These are phyloP conservation scores for Lichtheimia hyalospora DNA, from an alignment of 371 early-diverging fungal species.

Conservation along the genomic window DNA sequence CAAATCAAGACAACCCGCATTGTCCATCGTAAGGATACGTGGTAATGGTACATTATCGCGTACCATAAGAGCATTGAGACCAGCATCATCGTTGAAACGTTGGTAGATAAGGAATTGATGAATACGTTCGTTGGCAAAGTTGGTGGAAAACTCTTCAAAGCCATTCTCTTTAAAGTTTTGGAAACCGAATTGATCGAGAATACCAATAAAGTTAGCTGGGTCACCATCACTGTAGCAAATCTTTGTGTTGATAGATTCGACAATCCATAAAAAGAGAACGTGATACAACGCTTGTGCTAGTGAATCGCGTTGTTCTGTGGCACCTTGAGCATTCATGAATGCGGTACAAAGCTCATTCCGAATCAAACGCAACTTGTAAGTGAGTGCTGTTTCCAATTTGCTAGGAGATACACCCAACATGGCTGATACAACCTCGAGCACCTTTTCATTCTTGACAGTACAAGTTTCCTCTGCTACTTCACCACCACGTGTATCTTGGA, in stretches of 20 bases:
- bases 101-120: conserved; percentile 68
- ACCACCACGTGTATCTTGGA: conserved; percentile 46
- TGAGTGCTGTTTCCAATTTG: conserved; percentile 62
- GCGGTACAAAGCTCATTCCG: conserved; percentile 66
- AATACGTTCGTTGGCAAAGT: conserved; percentile 87
- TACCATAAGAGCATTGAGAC: conserved; percentile 46
- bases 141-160: conserved; percentile 79
- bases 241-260: conserved; percentile 42
- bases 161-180: conserved; percentile 42
- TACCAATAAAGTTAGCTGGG: conserved; percentile 74
- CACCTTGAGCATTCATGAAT: conserved; percentile 59
- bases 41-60: conserved; percentile 50
- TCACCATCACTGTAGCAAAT: conserved; percentile 48
- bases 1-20: conserved; percentile 50
- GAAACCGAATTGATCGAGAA: conserved; percentile 74
- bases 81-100: conserved; percentile 53
- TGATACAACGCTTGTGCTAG: conserved; percentile 40
- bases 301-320: conserved; percentile 45
- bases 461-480: conserved; percentile 53
- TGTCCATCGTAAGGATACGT: conserved; percentile 47
- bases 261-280: conserved; percentile 46
- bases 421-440: conserved; percentile 71
- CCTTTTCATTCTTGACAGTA: conserved; percentile 61
- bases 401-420: conserved; percentile 79
- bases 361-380: conserved; percentile 43